A percentile compares a stretch with the other conserved stretches of the same genome.
phyloP scores from a whole-genome alignment of 2,329 filamentous ascomycete genomes.

The Trichoderma sp. region DNA sequence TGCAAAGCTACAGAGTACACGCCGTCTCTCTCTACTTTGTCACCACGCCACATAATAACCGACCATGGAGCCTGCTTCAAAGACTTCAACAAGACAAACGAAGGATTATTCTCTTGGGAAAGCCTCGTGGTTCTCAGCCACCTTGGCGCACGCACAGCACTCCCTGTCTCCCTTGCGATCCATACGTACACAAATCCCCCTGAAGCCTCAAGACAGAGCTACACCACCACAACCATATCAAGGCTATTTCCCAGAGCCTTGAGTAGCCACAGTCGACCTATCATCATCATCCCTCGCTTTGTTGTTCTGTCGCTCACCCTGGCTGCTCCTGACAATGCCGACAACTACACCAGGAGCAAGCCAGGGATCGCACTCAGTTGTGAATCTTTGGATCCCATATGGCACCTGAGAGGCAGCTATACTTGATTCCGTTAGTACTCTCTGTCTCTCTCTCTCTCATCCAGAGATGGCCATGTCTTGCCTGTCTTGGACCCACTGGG shows the following conservation, averaged over 20 bases:
- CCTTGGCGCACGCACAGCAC: neutral
- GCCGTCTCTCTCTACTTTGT: no score
- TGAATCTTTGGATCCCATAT: conserved; percentile 17
- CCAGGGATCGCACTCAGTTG: conserved; percentile 11
- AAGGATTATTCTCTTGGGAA: neutral
- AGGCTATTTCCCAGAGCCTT: conserved; percentile 9
- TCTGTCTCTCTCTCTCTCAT: neutral
- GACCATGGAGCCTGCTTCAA: neutral
- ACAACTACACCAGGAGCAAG: neutral
- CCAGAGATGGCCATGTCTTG: neutral
- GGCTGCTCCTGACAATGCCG: conserved; percentile 7
- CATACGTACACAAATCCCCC: neutral
- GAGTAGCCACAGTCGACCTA: conserved; percentile 16
- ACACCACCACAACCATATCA: neutral
- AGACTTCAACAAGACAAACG: neutral
- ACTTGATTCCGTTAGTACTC: neutral
- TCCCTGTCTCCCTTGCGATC: neutral
- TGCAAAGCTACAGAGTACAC: neutral
- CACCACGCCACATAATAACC: neutral
- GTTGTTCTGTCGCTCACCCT: neutral
- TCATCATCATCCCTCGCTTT: neutral
- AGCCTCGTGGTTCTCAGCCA: neutral
- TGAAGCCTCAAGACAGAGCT: neutral
- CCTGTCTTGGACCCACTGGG: neutral
- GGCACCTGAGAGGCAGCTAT: conserved; percentile 2